A percentile compares a stretch with the other conserved stretches of the same genome.
Conservation (phyloP, 768 basidiomycete species). For the Rubroboletus satanas region DNA sequence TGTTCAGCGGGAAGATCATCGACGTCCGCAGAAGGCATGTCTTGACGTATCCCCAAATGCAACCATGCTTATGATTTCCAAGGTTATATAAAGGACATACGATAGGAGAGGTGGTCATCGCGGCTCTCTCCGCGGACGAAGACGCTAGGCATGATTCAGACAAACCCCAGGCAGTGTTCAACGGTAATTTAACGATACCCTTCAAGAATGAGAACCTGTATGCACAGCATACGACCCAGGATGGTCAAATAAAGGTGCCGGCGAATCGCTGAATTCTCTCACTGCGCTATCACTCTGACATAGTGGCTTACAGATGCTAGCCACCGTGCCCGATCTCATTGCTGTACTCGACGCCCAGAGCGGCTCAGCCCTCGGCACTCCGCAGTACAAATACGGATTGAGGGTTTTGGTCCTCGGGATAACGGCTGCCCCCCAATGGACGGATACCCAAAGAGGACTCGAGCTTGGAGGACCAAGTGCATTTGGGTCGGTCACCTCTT, state of each 20-base stretch:
- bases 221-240: slow-evolving; percentile 38
- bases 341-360: slow-evolving; percentile 59
- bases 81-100: slow-evolving; percentile 39
- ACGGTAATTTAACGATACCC: slow-evolving; percentile 43
- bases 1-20: slow-evolving; percentile 61
- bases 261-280: background rate
- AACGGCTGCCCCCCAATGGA: slow-evolving; percentile 54
- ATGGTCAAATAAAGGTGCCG: slow-evolving; percentile 24
- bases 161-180: slow-evolving; percentile 18
- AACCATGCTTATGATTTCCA: background rate
- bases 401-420: slow-evolving; percentile 51
- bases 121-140: slow-evolving; percentile 25
- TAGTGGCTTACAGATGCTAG: slow-evolving; percentile 37
- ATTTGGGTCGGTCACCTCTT: slow-evolving; percentile 41
- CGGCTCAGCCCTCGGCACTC: slow-evolving; percentile 60
- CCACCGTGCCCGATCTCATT: slow-evolving; percentile 64
- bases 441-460: slow-evolving; percentile 45
- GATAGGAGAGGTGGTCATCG: slow-evolving; percentile 36
- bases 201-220: slow-evolving; percentile 64
- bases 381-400: slow-evolving; percentile 57
- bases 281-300: slow-evolving; percentile 1
- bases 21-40: slow-evolving; percentile 40
- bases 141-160: slow-evolving; percentile 26
- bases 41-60: background rate
- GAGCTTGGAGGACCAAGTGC: slow-evolving; percentile 49